Percentiles rank a stretch among this genome's conserved stretches.
Evolutionary conservation across 2,329 filamentous ascomycete genomes (phyloP).

Genomic region (Cladosporium sp.): DNA sequence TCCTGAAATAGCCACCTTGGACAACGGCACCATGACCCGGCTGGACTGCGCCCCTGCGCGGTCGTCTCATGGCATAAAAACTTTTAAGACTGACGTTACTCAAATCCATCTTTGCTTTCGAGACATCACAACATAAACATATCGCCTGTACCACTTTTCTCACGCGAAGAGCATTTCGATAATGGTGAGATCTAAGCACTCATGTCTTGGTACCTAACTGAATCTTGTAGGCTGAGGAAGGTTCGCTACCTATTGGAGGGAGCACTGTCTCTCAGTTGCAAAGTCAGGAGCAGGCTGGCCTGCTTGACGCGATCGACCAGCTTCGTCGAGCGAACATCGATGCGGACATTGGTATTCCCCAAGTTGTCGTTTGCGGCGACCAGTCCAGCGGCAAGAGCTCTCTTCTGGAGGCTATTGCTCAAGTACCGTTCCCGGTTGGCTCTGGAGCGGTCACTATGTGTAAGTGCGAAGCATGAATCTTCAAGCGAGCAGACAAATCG

Average conservation of each 20-base stretch:
- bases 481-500: no score
- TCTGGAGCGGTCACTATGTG: conserved; percentile 33
- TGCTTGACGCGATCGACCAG: not conserved
- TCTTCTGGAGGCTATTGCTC: conserved; percentile 1
- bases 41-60: not conserved
- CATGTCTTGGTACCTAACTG: not conserved
- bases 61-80: not conserved
- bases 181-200: not conserved
- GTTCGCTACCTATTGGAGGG: not conserved
- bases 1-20: not conserved
- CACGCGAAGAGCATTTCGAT: not conserved
- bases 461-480: no score
- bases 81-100: no score
- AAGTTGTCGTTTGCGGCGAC: conserved; percentile 5
- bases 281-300: not conserved
- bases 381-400: conserved; percentile 6
- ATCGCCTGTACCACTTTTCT: no score
- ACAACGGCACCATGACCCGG: not conserved
- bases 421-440: not conserved
- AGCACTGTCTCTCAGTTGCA: not conserved
- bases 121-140: no score
- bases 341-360: conserved; percentile 16
- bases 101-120: no score
- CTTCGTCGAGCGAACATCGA: not conserved
- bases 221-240: not conserved